These are phyloP conservation scores for Bodo saltans DNA, from an alignment of 78 protist species.

Conservation along the genomic window DNA sequence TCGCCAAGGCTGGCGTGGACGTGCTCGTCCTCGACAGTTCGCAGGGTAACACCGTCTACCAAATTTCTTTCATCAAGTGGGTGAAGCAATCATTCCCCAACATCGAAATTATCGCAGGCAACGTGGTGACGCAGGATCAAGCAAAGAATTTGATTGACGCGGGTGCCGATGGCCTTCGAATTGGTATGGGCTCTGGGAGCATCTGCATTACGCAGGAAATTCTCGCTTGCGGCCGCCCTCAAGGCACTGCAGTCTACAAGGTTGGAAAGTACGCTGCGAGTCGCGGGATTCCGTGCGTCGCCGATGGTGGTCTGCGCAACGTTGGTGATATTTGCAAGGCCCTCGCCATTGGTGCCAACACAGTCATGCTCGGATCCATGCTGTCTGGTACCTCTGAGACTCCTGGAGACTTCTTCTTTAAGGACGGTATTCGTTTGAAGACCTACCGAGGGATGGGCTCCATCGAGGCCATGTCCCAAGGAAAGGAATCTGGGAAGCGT, in stretches of 20 bases:
- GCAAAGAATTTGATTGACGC: conserved; percentile 71
- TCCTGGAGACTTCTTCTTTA: conserved; percentile 79
- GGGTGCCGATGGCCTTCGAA: conserved; percentile 84
- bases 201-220: conserved; percentile 93
- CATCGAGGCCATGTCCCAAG: conserved; percentile 79
- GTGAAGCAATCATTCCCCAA: conserved; percentile 54
- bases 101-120: conserved; percentile 67
- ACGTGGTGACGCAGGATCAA: conserved; percentile 75
- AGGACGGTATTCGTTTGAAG: conserved; percentile 79
- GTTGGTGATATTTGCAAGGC: conserved; percentile 89
- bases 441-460: conserved; percentile 89
- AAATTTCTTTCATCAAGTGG: conserved; percentile 46
- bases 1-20: conserved; percentile 67
- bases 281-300: conserved; percentile 80
- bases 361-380: conserved; percentile 92
- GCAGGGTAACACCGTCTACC: conserved; percentile 66
- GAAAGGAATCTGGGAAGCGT: conserved; percentile 37
- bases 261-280: conserved; percentile 48
- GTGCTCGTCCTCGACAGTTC: conserved; percentile 69
- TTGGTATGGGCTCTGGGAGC: conserved; percentile 93
- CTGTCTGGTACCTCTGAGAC: conserved; percentile 95
- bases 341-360: conserved; percentile 77
- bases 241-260: conserved; percentile 81
- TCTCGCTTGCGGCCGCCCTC: conserved; percentile 75
- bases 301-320: conserved; percentile 89